phyloP scores from a whole-genome alignment of 106 monocot genomes.

The Chionographis japonica region DNA sequence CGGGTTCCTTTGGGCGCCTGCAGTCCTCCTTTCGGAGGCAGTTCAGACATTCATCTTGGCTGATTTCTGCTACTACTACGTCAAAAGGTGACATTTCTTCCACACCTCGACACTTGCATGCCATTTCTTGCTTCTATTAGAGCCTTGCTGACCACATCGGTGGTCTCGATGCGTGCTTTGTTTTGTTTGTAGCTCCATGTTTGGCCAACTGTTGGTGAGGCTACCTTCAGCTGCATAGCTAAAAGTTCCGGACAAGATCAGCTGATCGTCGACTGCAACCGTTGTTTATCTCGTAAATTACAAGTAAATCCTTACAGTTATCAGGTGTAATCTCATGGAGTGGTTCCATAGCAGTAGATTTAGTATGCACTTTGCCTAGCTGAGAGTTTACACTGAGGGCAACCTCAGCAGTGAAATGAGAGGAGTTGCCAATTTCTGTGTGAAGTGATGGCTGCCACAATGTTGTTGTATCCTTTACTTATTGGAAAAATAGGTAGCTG shows the following conservation, averaged over 20 bases:
- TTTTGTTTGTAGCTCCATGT: constrained; percentile 11
- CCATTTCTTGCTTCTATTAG: background rate
- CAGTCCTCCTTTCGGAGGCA: constrained; percentile 16
- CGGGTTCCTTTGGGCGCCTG: constrained; percentile 18
- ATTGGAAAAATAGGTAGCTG: no score
- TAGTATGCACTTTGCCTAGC: no score
- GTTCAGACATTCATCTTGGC: constrained; percentile 39
- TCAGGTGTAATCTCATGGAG: no score
- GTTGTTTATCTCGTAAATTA: no score
- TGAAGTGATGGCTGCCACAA: no score
- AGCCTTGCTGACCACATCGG: background rate
- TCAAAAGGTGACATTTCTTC: constrained; percentile 15
- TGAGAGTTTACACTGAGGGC: no score
- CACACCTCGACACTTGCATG: background rate
- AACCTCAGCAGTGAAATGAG: no score
- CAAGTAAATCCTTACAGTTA: no score
- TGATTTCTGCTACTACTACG: constrained; percentile 47
- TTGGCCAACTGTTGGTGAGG: constrained; percentile 15
- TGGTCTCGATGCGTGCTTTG: background rate
- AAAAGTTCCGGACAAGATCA: background rate
- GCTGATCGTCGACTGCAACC: no score
- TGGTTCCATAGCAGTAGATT: no score
- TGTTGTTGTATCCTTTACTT: no score
- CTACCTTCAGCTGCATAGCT: constrained; percentile 7
- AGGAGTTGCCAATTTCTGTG: no score